Percentiles rank a stretch among this genome's conserved stretches.
Conservation (phyloP, 768 basidiomycete genomes). For the Xerocomus spinulosus region DNA sequence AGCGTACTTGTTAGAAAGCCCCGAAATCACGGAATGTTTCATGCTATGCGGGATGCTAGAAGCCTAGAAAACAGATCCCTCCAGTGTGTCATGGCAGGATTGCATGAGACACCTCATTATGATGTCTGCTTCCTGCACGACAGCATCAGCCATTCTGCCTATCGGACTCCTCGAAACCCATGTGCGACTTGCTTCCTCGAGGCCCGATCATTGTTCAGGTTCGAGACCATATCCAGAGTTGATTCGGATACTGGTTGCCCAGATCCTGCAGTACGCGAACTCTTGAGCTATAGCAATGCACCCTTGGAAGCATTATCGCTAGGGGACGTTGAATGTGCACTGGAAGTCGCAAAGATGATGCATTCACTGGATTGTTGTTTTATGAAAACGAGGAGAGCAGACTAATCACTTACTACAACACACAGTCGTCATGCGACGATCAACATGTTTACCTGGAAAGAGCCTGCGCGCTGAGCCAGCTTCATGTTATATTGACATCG, state of each 20-base stretch:
- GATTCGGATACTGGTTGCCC: conserved; percentile 41
- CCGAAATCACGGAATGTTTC: not conserved
- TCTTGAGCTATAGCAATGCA: too few species aligned
- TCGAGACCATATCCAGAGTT: conserved; percentile 40
- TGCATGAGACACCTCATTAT: too few species aligned
- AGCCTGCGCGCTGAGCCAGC: conserved; percentile 42
- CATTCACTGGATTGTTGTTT: conserved; percentile 38
- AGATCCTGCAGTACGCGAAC: conserved; percentile 32
- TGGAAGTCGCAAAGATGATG: conserved; percentile 40
- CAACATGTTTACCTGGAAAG: conserved; percentile 32
- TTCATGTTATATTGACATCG: conserved; percentile 43
- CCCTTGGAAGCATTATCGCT: too few species aligned
- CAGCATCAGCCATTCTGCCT: too few species aligned
- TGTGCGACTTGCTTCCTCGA: conserved; percentile 31
- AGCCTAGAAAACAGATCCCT: conserved; percentile 35
- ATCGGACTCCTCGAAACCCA: conserved; percentile 40
- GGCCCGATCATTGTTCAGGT: conserved; percentile 35
- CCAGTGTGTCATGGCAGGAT: too few species aligned
- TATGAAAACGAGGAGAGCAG: conserved; percentile 36
- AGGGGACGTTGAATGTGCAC: conserved; percentile 36
- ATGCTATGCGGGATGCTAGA: not conserved
- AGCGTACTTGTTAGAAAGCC: not conserved
- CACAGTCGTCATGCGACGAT: not conserved
- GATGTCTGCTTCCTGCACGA: too few species aligned
- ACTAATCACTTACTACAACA: not conserved